phyloP scores from a whole-genome alignment of 495 filamentous ascomycete genomes.

The Cryomyces antarcticus region DNA sequence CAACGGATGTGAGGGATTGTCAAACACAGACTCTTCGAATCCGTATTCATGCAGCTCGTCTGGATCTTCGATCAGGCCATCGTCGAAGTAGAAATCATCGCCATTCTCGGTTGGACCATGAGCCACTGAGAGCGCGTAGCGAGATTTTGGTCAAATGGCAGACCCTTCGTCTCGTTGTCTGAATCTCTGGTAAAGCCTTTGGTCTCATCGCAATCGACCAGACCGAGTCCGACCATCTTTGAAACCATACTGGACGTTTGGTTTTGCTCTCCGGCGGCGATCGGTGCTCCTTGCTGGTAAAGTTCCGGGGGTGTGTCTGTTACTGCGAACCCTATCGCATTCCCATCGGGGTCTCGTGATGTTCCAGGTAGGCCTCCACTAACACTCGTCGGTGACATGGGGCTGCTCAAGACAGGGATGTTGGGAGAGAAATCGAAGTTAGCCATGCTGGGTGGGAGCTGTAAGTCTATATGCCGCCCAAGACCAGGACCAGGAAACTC shows the following conservation, averaged over 20 bases:
- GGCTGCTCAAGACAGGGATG: neutral
- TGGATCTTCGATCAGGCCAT: constrained; percentile 16
- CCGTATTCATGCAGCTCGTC: constrained; percentile 3
- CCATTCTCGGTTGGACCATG: neutral
- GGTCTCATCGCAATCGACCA: too few species aligned
- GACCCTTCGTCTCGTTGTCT: too few species aligned
- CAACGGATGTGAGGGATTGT: constrained; percentile 11
- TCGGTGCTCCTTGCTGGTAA: neutral
- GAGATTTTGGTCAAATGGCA: too few species aligned
- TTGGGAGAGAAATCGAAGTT: too few species aligned
- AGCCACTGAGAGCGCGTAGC: neutral
- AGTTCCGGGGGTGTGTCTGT: too few species aligned
- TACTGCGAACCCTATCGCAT: too few species aligned
- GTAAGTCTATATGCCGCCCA: too few species aligned
- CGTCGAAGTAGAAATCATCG: constrained; percentile 19
- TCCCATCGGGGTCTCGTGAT: neutral
- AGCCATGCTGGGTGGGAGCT: too few species aligned
- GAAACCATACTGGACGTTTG: neutral
- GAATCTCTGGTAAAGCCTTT: neutral
- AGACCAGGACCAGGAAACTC: too few species aligned
- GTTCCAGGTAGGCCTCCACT: neutral
- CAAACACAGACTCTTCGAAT: constrained; percentile 17
- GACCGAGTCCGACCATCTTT: neutral
- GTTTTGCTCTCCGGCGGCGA: neutral
- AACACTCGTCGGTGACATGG: neutral